A percentile compares a stretch with the other conserved stretches of the same genome.
These are phyloP conservation scores for Coprinopsis strossmayeri DNA, from an alignment of 768 basidiomycete species.

Conservation along the genomic window DNA sequence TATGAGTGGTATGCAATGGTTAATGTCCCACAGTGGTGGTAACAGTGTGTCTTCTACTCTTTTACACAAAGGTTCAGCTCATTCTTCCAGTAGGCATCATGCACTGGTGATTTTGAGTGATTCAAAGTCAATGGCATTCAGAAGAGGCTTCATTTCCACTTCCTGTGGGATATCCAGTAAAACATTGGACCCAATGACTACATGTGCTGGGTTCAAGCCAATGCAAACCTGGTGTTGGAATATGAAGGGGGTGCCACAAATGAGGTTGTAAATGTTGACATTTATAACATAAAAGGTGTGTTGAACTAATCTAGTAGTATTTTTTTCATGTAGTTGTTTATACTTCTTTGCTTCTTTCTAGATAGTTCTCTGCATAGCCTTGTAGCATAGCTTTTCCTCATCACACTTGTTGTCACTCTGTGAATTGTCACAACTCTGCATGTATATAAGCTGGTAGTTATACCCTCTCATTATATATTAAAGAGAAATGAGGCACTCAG, in stretches of 20 bases:
- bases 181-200: slow-evolving; percentile 20
- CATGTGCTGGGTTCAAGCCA: slow-evolving; percentile 20
- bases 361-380: too few relatives aligned
- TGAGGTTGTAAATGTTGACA: slow-evolving; percentile 31
- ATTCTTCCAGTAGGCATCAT: background rate
- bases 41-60: background rate
- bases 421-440: too few relatives aligned
- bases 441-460: too few relatives aligned
- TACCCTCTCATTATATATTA: too few relatives aligned
- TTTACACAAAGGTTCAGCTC: background rate
- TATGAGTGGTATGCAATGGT: background rate
- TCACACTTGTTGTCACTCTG: too few relatives aligned
- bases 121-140: background rate
- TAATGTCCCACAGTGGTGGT: background rate
- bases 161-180: slow-evolving; percentile 14
- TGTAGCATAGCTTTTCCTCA: too few relatives aligned
- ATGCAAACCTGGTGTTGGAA: slow-evolving; percentile 23
- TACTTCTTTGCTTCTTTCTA: too few relatives aligned
- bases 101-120: background rate
- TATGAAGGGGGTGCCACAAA: slow-evolving; percentile 34
- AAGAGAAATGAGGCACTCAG: too few relatives aligned
- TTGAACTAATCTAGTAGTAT: too few relatives aligned
- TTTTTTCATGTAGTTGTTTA: too few relatives aligned
- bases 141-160: slow-evolving; percentile 1
- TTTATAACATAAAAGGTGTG: slow-evolving; percentile 33